phyloP scores from a whole-genome alignment of 2,329 filamentous ascomycete species.

The Xylaria digitata region DNA sequence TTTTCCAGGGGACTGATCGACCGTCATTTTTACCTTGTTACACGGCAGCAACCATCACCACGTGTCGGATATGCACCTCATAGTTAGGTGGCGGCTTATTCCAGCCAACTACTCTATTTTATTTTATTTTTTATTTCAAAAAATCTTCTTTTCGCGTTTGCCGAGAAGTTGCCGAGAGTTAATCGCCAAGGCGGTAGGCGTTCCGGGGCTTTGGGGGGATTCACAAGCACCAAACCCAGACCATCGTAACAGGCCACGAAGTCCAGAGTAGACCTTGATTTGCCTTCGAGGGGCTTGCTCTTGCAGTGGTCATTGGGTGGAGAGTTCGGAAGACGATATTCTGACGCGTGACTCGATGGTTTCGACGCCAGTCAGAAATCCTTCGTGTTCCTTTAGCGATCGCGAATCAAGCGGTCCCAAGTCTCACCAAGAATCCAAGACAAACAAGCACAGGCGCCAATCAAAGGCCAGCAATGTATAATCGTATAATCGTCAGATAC shows the following conservation, averaged over 20 bases:
- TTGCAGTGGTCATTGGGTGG: constrained; percentile 1
- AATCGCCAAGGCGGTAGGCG: constrained; percentile 24
- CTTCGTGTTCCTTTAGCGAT: neutral
- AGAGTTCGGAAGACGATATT: neutral
- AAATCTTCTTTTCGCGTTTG: constrained; percentile 12
- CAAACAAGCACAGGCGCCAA: constrained; percentile 7
- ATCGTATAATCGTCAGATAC: constrained; percentile 7
- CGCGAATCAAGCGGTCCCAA: too few relatives aligned
- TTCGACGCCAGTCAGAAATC: constrained; percentile 29
- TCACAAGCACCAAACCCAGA: neutral
- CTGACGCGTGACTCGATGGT: constrained; percentile 16
- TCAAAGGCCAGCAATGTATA: constrained; percentile 2
- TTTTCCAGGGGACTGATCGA: constrained; percentile 15
- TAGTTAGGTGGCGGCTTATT: constrained; percentile 27
- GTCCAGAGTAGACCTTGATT: constrained; percentile 12
- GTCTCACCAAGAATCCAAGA: too few relatives aligned
- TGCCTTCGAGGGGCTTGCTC: neutral
- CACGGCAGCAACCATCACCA: constrained; percentile 33
- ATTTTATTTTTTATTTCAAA: neutral
- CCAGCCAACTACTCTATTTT: constrained; percentile 24
- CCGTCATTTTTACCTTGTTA: constrained; percentile 22
- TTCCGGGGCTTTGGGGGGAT: constrained; percentile 1
- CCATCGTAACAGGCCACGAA: constrained; percentile 1
- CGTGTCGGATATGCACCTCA: constrained; percentile 35
- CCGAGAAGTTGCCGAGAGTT: constrained; percentile 14